Evolutionary conservation across 2,329 filamentous ascomycete genomes (phyloP), one percentile per base, ranked within the genome.

Genomic region (Trichothecium roseum): DNA sequence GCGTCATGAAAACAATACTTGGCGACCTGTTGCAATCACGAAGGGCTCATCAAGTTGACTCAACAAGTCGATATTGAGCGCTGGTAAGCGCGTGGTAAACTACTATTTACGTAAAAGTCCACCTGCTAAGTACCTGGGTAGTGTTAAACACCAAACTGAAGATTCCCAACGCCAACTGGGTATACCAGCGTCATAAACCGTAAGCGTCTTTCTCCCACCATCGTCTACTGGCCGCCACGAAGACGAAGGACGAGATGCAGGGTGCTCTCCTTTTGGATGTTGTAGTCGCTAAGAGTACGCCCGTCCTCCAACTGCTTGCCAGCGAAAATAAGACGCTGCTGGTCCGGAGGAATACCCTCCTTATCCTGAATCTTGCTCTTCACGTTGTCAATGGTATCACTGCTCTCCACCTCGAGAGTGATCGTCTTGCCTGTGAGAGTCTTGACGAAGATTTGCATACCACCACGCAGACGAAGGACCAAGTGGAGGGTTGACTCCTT

Each of bases 351-450:
- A 39, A 96, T 95, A 31, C 89, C 89, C 64, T 96, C 88, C 77
- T 96, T 95, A 56, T 96, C 89, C 63, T 96, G 89, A 37, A 95
- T 96, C 77, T 95, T 96, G 37, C 73, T 78, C 78, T 95, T 95
- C 33, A 95, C 88, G 45, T 95, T 94, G 69, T 94, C 87, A 59
- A 94, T 94, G 35, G 87, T 94, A 53, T 94, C 87, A 3, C 75
- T 83, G 0, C 81, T 87, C 59, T 94, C 86, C 3, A 94, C 86
- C 63, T 93, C 85, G 6, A 93, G 67, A 3, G 87, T 94, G 53
- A 94, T 94, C 30, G 88, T 94, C 74, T 94, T 94, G 51, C 87
- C 88, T 56, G 88, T 95, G 41, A 95, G 61, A 4, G 81, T 86
- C 71, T 85, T 85, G 49, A 85, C 81, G 49, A 85, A 82, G 64